A percentile compares a stretch with the other conserved stretches of the same genome.
These are phyloP conservation scores for Rhynchospora breviuscula DNA, from an alignment of 176 grass and related monocot genomes.

Conservation along the genomic window DNA sequence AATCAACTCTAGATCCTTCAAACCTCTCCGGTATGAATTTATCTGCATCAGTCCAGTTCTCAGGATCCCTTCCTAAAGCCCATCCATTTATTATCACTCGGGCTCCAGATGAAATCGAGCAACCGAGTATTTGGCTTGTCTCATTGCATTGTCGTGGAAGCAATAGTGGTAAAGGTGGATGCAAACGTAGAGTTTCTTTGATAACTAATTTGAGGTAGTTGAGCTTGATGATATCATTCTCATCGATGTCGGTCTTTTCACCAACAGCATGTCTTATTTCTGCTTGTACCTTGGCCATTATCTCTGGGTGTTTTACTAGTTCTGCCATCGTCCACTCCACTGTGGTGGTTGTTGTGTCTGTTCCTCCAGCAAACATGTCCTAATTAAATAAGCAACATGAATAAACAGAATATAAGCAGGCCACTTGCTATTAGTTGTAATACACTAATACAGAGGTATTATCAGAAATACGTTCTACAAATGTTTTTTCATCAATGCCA, in stretches of 20 bases:
- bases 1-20: not conserved
- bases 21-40: conserved; percentile 26
- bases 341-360: conserved; percentile 18
- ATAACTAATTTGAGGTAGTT: conserved; percentile 44
- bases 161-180: conserved; percentile 31
- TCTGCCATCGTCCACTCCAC: conserved; percentile 65
- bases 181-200: conserved; percentile 35
- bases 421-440: not conserved
- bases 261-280: conserved; percentile 28
- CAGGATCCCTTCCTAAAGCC: conserved; percentile 24
- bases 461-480: not conserved
- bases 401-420: not conserved
- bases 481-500: not conserved
- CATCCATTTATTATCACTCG: conserved; percentile 30
- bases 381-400: not conserved
- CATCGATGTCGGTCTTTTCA: conserved; percentile 14
- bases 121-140: conserved; percentile 24
- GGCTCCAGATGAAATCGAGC: conserved; percentile 31
- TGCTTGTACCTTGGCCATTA: conserved; percentile 37
- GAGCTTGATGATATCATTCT: conserved; percentile 27
- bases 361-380: conserved; percentile 42
- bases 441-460: conserved; percentile 8
- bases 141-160: conserved; percentile 27
- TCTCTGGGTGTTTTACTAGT: conserved; percentile 34
- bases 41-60: conserved; percentile 22